Conservation (phyloP, 345 rosid species). For the Ceriops decandra region DNA sequence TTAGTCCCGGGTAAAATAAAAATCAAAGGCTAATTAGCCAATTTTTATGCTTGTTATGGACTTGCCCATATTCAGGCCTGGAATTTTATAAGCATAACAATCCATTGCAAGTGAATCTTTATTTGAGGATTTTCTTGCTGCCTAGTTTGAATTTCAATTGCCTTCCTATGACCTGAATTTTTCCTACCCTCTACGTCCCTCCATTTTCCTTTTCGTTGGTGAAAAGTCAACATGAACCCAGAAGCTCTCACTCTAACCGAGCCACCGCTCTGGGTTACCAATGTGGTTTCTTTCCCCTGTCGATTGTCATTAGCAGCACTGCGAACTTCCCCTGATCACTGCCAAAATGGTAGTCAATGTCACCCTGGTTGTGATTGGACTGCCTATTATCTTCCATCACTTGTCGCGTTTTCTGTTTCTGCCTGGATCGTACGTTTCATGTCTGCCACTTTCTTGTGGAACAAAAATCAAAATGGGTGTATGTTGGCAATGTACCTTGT, state of each 20-base stretch:
- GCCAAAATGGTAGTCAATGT: conserved; percentile 31
- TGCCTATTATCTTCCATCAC: conserved; percentile 17
- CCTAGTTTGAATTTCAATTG: conserved; percentile 1
- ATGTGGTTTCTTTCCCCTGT: neutral
- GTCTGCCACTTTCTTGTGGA: neutral
- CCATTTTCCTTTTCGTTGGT: neutral
- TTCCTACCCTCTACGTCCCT: neutral
- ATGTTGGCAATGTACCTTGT: too few relatives aligned
- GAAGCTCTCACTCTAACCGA: neutral
- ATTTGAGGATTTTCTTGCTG: neutral
- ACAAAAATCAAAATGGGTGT: conserved; percentile 5
- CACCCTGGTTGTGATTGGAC: conserved; percentile 24
- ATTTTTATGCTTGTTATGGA: too few relatives aligned
- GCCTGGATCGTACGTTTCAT: conserved; percentile 10
- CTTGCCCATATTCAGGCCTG: too few relatives aligned
- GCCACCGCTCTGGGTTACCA: neutral
- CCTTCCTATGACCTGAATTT: neutral
- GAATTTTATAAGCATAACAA: too few relatives aligned
- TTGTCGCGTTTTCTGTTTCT: conserved; percentile 20
- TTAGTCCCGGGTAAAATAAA: too few relatives aligned
- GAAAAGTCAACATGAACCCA: neutral
- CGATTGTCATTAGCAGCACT: conserved; percentile 9
- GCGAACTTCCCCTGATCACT: conserved; percentile 18
- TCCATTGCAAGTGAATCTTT: neutral
- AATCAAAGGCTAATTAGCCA: too few relatives aligned